Conservation (phyloP, 805 yeast genomes). For the Cyberlindnera euphorbiiphila region DNA sequence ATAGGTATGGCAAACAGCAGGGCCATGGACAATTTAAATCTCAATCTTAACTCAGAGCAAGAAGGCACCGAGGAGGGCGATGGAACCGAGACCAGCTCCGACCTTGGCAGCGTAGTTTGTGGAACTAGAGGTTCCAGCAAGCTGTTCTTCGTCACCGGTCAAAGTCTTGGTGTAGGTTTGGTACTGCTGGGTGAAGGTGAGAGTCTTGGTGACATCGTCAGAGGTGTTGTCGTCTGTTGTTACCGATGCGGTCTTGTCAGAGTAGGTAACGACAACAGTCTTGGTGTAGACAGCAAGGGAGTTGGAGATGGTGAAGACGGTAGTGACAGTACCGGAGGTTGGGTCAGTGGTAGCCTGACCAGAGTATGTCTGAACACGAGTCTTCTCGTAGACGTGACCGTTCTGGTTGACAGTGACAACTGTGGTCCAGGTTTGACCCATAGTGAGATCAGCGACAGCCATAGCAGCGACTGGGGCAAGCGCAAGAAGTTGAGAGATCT, state of each 20-base stretch:
- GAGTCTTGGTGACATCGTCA: slow-evolving; percentile 1
- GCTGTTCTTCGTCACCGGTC: too few species aligned
- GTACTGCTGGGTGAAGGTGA: slow-evolving; percentile 3
- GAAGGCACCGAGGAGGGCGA: background rate
- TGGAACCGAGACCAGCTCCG: slow-evolving; percentile 1
- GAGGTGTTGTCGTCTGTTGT: background rate
- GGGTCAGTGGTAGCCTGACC: slow-evolving; percentile 5
- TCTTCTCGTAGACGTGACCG: slow-evolving; percentile 5
- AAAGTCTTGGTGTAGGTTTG: slow-evolving; percentile 4
- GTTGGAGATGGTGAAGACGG: slow-evolving; percentile 6
- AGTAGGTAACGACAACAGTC: slow-evolving; percentile 5
- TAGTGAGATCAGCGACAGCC: slow-evolving; percentile 1
- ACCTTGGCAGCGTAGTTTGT: background rate
- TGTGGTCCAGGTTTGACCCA: slow-evolving; percentile 2
- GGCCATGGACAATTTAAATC: too few species aligned
- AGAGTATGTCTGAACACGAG: slow-evolving; percentile 5
- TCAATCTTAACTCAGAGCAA: background rate
- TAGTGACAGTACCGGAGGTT: slow-evolving; percentile 7
- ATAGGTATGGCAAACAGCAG: too few species aligned
- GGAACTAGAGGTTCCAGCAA: too few species aligned
- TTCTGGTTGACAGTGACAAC: slow-evolving; percentile 1
- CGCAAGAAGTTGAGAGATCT: too few species aligned
- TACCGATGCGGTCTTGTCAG: background rate
- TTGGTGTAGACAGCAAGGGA: slow-evolving; percentile 6
- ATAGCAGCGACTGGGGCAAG: background rate